phyloP scores from a whole-genome alignment of 768 basidiomycete species.

The Russula dissimulans region DNA sequence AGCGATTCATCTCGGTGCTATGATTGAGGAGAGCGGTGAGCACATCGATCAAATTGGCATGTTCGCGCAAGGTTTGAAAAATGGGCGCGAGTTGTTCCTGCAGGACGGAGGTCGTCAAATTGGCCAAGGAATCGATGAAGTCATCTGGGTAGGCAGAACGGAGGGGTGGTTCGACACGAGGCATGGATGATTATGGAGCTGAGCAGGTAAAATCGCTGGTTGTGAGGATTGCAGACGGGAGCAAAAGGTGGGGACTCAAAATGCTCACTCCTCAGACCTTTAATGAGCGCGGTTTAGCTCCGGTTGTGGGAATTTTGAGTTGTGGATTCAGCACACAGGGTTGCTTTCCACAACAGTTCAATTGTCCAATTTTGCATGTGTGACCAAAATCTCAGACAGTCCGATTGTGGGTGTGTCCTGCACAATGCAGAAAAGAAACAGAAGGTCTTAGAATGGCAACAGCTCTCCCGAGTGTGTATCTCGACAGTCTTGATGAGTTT shows the following conservation, averaged over 20 bases:
- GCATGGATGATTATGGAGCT: neutral
- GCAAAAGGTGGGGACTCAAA: no score
- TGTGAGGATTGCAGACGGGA: no score
- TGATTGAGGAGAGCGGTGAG: slow-evolving; percentile 11
- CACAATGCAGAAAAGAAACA: neutral
- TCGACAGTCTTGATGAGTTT: no score
- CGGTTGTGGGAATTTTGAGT: no score
- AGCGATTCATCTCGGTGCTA: slow-evolving; percentile 4
- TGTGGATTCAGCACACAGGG: no score
- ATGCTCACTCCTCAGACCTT: no score
- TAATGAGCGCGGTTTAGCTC: no score
- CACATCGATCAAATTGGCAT: slow-evolving; percentile 3
- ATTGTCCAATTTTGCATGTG: no score
- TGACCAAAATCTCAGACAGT: no score
- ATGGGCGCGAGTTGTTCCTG: slow-evolving; percentile 11
- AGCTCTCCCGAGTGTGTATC: no score
- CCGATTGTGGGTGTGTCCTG: neutral
- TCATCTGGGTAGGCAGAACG: neutral
- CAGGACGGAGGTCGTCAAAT: neutral
- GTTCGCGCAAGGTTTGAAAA: slow-evolving; percentile 3
- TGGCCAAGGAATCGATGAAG: neutral
- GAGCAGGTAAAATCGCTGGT: neutral
- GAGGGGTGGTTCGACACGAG: neutral
- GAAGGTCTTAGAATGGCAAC: no score
- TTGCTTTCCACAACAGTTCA: no score